Percentiles rank a stretch among this genome's conserved stretches.
Evolutionary conservation across 768 basidiomycete genomes (phyloP).

Genomic region (Mycena latifolia): DNA sequence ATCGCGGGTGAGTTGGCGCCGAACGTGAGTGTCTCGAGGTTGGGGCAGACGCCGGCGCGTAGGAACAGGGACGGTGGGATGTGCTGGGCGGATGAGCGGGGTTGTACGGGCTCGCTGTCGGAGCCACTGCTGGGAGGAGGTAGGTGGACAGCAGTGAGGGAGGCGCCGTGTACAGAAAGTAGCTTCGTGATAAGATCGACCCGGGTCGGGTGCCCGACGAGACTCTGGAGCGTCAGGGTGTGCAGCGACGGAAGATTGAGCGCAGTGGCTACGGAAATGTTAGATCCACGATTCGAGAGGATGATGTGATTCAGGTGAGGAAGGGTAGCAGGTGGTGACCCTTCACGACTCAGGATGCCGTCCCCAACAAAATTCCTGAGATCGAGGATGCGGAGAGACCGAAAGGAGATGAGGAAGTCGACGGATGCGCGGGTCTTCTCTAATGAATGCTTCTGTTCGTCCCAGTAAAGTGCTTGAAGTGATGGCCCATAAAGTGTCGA

Average conservation of each 20-base stretch:
- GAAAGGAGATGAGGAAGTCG: slow-evolving; percentile 56
- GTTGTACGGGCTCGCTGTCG: slow-evolving; percentile 48
- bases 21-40: slow-evolving; percentile 58
- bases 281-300: slow-evolving; percentile 52
- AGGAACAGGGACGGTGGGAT: slow-evolving; percentile 60
- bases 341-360: slow-evolving; percentile 32
- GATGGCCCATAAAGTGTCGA: slow-evolving; percentile 53
- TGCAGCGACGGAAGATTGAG: slow-evolving; percentile 58
- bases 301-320: slow-evolving; percentile 59
- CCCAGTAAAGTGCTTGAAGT: slow-evolving; percentile 61
- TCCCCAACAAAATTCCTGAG: slow-evolving; percentile 55
- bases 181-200: slow-evolving; percentile 49
- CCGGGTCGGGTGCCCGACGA: slow-evolving; percentile 34
- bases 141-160: slow-evolving; percentile 55
- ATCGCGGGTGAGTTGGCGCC: slow-evolving; percentile 50
- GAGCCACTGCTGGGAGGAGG: slow-evolving; percentile 48
- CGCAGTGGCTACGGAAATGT: slow-evolving; percentile 52
- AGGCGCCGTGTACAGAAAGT: slow-evolving; percentile 55
- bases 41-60: slow-evolving; percentile 55
- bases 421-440: slow-evolving; percentile 45
- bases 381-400: slow-evolving; percentile 58
- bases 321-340: slow-evolving; percentile 44
- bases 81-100: slow-evolving; percentile 43
- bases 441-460: slow-evolving; percentile 45
- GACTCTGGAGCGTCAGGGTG: slow-evolving; percentile 55